A percentile compares a stretch with the other conserved stretches of the same genome.
phyloP scores from a whole-genome alignment of 83 land plant genomes.

The Picea abies region DNA sequence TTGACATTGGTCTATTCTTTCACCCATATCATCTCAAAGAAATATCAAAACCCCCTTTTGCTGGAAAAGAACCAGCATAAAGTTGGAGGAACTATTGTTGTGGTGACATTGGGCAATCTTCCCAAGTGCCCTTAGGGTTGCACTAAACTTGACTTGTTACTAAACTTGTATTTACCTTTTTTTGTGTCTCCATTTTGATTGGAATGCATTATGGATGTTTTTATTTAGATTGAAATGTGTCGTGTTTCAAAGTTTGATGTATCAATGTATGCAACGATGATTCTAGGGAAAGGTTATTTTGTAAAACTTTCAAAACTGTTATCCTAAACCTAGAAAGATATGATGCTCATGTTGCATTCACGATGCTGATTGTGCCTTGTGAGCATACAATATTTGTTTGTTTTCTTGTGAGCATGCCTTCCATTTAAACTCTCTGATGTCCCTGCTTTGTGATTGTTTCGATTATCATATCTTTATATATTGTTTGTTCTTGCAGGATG shows the following conservation, averaged over 20 bases:
- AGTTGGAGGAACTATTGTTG: too few species aligned
- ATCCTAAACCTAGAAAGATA: background rate
- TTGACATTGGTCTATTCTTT: too few species aligned
- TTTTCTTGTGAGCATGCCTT: background rate
- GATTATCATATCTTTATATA: background rate
- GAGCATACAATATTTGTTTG: background rate
- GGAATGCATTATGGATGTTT: background rate
- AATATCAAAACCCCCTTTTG: too few species aligned
- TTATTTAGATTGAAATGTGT: background rate
- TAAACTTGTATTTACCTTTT: background rate
- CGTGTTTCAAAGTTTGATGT: background rate
- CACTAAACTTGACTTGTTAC: too few species aligned
- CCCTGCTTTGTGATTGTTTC: background rate
- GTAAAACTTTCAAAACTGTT: background rate
- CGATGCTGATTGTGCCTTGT: background rate
- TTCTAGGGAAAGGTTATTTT: too few species aligned
- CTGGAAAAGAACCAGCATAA: too few species aligned
- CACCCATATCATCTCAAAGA: too few species aligned
- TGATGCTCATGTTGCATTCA: background rate
- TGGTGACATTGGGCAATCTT: too few species aligned
- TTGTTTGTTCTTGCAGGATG: conserved; percentile 21
- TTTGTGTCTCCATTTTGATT: background rate
- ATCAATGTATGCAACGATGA: background rate
- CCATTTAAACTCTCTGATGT: background rate
- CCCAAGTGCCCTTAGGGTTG: too few species aligned